A percentile compares a stretch with the other conserved stretches of the same genome.
Conservation (phyloP, 192 early-diverging fungal species). For the Coemansia furcata region DNA sequence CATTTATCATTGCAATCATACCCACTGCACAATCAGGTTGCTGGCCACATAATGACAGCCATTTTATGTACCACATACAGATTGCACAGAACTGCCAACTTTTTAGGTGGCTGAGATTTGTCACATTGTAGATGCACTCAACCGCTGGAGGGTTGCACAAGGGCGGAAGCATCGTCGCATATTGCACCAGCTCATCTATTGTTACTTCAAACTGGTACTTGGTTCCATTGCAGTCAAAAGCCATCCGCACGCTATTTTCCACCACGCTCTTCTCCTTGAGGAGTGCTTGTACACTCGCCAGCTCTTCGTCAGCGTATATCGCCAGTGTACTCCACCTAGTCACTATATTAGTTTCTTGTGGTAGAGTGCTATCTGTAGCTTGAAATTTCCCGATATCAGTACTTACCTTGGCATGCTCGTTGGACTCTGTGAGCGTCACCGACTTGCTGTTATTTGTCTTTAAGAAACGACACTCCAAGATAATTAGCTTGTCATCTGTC, state of each 20-base stretch:
- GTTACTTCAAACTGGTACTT: slow-evolving; percentile 65
- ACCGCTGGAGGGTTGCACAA: slow-evolving; percentile 90
- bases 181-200: slow-evolving; percentile 64
- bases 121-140: slow-evolving; percentile 88
- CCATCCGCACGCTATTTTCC: slow-evolving; percentile 21
- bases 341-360: background rate
- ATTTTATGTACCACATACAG: slow-evolving; percentile 74
- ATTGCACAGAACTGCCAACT: slow-evolving; percentile 92
- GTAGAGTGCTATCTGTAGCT: background rate
- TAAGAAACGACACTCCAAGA: too few relatives aligned
- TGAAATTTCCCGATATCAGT: background rate
- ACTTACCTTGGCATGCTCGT: slow-evolving; percentile 21
- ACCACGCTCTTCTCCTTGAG: slow-evolving; percentile 38
- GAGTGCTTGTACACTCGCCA: slow-evolving; percentile 37
- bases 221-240: slow-evolving; percentile 13
- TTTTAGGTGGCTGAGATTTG: slow-evolving; percentile 93
- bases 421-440: too few relatives aligned
- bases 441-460: too few relatives aligned
- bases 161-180: slow-evolving; percentile 76
- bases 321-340: slow-evolving; percentile 35
- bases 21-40: too few relatives aligned
- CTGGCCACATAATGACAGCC: too few relatives aligned
- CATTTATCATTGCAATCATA: too few relatives aligned
- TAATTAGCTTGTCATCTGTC: too few relatives aligned
- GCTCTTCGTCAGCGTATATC: slow-evolving; percentile 38